These are phyloP conservation scores for Auxenochlorella pyrenoidosa DNA, from an alignment of 139 green algal genomes.

Conservation along the genomic window DNA sequence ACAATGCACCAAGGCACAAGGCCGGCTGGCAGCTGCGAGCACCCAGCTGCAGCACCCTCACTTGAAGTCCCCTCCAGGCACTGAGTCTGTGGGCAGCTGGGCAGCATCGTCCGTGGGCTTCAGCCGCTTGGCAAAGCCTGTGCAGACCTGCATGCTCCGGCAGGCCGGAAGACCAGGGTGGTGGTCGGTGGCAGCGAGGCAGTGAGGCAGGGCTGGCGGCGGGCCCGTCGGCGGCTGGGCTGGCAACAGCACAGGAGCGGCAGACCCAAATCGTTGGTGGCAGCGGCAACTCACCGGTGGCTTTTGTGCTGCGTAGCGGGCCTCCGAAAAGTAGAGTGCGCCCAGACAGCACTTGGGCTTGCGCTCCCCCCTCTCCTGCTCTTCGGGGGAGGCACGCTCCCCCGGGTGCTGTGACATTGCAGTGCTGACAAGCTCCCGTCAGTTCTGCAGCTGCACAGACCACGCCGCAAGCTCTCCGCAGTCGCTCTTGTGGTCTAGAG, in stretches of 20 bases:
- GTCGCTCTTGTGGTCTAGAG: no score
- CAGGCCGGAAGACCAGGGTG: background rate
- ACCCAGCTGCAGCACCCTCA: background rate
- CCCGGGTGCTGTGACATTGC: background rate
- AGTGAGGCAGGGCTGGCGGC: background rate
- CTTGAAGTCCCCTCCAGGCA: conserved; percentile 50
- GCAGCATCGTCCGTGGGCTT: background rate
- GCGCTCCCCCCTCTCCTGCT: background rate
- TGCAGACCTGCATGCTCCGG: conserved; percentile 20
- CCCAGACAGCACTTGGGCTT: conserved; percentile 22
- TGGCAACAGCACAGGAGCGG: no score
- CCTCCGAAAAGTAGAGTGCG: conserved; percentile 36
- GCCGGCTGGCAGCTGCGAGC: no score
- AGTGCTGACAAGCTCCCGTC: background rate
- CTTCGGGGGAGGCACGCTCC: background rate
- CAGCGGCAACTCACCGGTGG: conserved; percentile 11
- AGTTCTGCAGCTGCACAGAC: no score
- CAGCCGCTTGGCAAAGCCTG: conserved; percentile 26
- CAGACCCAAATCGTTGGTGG: background rate
- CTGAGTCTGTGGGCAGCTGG: conserved; percentile 43
- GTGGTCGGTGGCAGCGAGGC: background rate
- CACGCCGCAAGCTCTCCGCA: no score
- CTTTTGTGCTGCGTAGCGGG: conserved; percentile 24
- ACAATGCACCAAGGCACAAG: no score
- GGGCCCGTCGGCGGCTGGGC: background rate